Base-by-base conservation (phyloP, 441 rosid genomes). In the Biscutella auriculata region DNA sequence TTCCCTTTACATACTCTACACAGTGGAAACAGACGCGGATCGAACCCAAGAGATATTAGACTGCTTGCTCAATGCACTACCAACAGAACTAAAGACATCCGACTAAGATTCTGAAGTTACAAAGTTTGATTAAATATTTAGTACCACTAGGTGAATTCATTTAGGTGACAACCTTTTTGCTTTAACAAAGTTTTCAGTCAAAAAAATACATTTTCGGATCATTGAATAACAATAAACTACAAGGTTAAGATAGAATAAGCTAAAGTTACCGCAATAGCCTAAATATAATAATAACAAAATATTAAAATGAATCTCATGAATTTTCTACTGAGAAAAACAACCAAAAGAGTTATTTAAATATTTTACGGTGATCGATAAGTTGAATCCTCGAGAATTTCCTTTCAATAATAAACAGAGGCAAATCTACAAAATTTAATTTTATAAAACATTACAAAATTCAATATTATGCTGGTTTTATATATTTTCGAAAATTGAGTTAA, bases 191-290 rank as follows among this genome's bases (percentile, higher is more conserved):
- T 19, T 55, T 55, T 27, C 29, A 34, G 25, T 32, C 41, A 9
- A 9, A 57, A 19, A 32, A 26, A 32, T 17, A 57, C 26, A 50
- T 65, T 50, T 34, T 28, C 65, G 54, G 9, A 66, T 57, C 41
- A 41, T 27, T 34, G 32, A 50, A 35, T 35, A 34, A 58, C 6
- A 51, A 57, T 1, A 42, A 33, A 42, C 11, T 33, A 27, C 17
- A 27, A 48, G 54, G 53, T 43, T 40, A 9, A 50, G 10, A 46
- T 16, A 43, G 23, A 26, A 43, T 33, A 19, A 42, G 6, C 9
- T 33, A 53, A 63, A 34, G 55, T 62, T 53, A 66, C 71, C 66
- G 71, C 49, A 60, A 60, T 54, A 60, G 46, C 64, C 56, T 55
- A 50, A 66, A 59, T 65, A 21, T 29, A 39, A 50, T 13, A 42